Base-by-base conservation (phyloP, 305 asterid species). In the Withania somnifera region DNA sequence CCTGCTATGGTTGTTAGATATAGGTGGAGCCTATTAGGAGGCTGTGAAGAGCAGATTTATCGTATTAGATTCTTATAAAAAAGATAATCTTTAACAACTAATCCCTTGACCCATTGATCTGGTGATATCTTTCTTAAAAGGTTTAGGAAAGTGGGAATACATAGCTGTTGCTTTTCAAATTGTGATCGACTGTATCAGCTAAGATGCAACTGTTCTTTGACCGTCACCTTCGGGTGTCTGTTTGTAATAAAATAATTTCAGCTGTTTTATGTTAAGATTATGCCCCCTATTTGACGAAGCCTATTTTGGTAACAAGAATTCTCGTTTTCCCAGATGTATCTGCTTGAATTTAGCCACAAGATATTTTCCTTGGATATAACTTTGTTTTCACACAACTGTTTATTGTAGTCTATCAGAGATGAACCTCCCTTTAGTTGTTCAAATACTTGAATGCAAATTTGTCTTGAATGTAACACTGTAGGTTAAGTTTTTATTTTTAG, bases 291-390 rank as follows among this genome's bases (percentile, higher is more conserved):
- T 86, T 88, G 83, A 87, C 79, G 69, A 76, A 84, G 77, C 81
- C 85, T 81, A 50, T 54, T 82, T 78, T 90, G 85, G 95, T 91
- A 89, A 92, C 90, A 64, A 67, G 45, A 87, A 88, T 89, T 91
- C 86, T 92, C 94, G 88, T 92, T 93, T 91, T 90, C 94, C 95
- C 98, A 93, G 98, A 95, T 95, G 80, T 89, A 82, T 87, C 91
- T 87, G 89, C 93, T 86, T 87, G 85, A 88, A 75, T 79, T 84
- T 88, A 87, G 87, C 85, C 85, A 66, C 78, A 66, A 84, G 88
- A 89, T 71, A 32, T 78, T 84, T 80, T 83, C 75, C 60, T 4
- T 80, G 82, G 53, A 84, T 54, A 82, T 67, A 84, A 52, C 67
- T 47, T 69, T 85, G 84, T 83, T 73, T 83, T 78, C 83, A 80